A percentile compares a stretch with the other conserved stretches of the same genome.
These are phyloP conservation scores for Colletotrichum simmondsii DNA, from an alignment of 2,329 filamentous ascomycete genomes.

Conservation along the genomic window DNA sequence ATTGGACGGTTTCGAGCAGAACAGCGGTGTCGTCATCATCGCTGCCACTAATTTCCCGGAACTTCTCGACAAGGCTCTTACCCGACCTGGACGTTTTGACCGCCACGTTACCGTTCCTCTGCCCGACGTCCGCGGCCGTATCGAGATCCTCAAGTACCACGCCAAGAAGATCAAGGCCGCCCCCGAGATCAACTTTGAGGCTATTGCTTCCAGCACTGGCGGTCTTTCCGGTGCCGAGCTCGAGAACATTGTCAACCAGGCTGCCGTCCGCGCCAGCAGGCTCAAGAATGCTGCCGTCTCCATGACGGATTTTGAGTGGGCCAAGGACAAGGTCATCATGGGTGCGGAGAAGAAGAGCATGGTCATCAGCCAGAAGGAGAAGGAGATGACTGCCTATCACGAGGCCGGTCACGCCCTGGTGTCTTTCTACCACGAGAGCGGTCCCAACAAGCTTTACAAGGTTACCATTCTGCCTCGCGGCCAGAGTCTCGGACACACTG, in stretches of 20 bases:
- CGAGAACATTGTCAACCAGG: slow-evolving; percentile 97
- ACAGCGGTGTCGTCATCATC: slow-evolving; percentile 93
- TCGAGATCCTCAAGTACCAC: slow-evolving; percentile 94
- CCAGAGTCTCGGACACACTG: slow-evolving; percentile 85
- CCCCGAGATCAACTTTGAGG: slow-evolving; percentile 82
- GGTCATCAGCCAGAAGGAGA: slow-evolving; percentile 92
- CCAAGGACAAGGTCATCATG: slow-evolving; percentile 98
- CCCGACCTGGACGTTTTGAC: slow-evolving; percentile 97
- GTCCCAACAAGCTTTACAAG: slow-evolving; percentile 87
- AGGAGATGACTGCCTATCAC: slow-evolving; percentile 94
- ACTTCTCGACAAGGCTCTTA: slow-evolving; percentile 92
- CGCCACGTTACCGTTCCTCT: slow-evolving; percentile 89
- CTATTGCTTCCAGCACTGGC: slow-evolving; percentile 87
- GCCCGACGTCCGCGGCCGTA: slow-evolving; percentile 91
- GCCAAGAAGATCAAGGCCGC: slow-evolving; percentile 88
- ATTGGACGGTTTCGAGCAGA: slow-evolving; percentile 95
- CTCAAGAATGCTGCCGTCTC: slow-evolving; percentile 80
- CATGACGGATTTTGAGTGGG: slow-evolving; percentile 91
- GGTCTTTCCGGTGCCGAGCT: slow-evolving; percentile 96
- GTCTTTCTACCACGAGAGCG: slow-evolving; percentile 80
- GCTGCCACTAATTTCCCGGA: slow-evolving; percentile 97
- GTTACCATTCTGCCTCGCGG: slow-evolving; percentile 96
- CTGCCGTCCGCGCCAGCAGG: slow-evolving; percentile 93
- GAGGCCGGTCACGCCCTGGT: slow-evolving; percentile 96
- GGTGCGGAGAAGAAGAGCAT: slow-evolving; percentile 91